Evolutionary conservation across 2,329 filamentous ascomycete genomes (phyloP), one percentile per base, ranked within the genome.

Genomic region (Juglanconis sp.): DNA sequence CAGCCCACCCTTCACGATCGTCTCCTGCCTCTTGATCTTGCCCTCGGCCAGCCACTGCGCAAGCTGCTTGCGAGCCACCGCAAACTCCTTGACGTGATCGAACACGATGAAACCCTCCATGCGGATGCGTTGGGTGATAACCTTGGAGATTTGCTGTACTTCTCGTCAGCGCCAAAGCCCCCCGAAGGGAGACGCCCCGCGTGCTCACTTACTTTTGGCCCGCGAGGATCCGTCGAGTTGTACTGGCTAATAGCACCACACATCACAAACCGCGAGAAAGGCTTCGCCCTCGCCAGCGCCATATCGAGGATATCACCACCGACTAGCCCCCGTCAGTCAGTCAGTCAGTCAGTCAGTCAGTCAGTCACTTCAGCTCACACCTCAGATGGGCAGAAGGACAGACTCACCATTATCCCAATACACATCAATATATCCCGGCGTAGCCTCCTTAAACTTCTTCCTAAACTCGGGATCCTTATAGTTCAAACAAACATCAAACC

Each of bases 51-150:
- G 70, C 89, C 89, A 92, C 65, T 83, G 73, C 1, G 80, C 80
- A 8, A 92, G 76, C 66, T 91, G 79, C 69, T 81, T 76, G 65
- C 82, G 74, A 1, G 87, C 90, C 47, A 75, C 71, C 0, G 79
- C 69, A 69, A 82, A 89, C 68, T 87, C 79, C 56, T 81, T 76
- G 5, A 71, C 73, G 68, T 81, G 90, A 71, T 92, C 90, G 57
- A 90, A 84, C 52, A 91, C 83, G 64, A 92, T 87, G 73, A 93
- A 92, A 0, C 88, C 88, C 74, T 88, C 81, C 79, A 90, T 85
- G 58, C 65, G 58, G 53, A 63, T 48, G 6, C 61, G 56, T 13
- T 63, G 61, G 8, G 61, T 63, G 55, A 63, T 63, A 17, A 63
- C 58, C 44, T 58, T 63, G 46, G 54, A 54, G 3, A 63, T 63